Evolutionary conservation across 805 yeast genomes (phyloP), one percentile per base, ranked within the genome.

Genomic region (Wilhelminamyces savonicus): DNA sequence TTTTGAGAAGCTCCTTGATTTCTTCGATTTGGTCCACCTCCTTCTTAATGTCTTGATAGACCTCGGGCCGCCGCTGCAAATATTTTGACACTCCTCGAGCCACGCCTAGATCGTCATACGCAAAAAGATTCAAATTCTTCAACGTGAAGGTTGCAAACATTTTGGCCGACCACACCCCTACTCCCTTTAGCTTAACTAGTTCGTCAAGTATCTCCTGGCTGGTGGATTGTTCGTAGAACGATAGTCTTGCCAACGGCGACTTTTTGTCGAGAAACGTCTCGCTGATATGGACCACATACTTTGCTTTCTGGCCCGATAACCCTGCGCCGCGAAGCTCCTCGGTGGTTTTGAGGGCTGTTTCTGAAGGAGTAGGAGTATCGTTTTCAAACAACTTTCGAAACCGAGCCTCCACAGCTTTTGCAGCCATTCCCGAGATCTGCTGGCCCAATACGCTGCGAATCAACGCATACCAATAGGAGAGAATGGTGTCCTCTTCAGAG

Each of bases 121-220:
- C 80, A 51, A 85, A 85, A 0, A 84, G 74, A 50, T 88, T 78
- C 48, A 73, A 48, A 33, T 83, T 67, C 16, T 68, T 69, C 26
- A 87, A 56, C 1, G 82, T 81, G 48, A 85, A 85, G 14, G 80
- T 47, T 12, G 83, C 55, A 53, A 86, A 88, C 95, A 88, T 88
- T 31, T 81, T 82, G 0, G 92, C 88, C 4, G 87, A 75, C 97
- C 97, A 88, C 2, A 69, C 68, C 0, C 92, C 94, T 12, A 83
- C 70, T 0, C 94, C 94, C 44, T 82, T 81, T 37, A 82, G 59
- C 16, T 50, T 50, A 0, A 71, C 68, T 30, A 80, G 52, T 34
- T 68, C 70, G 13, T 63, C 63, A 1, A 69, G 46, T 11, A 81
- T 55, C 14, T 60, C 74, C 2, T 70, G 71, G 27, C 71, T 64